A percentile compares a stretch with the other conserved stretches of the same genome.
These are phyloP conservation scores for Wickerhamomyces chambardii DNA, from an alignment of 805 yeast species.

Conservation along the genomic window DNA sequence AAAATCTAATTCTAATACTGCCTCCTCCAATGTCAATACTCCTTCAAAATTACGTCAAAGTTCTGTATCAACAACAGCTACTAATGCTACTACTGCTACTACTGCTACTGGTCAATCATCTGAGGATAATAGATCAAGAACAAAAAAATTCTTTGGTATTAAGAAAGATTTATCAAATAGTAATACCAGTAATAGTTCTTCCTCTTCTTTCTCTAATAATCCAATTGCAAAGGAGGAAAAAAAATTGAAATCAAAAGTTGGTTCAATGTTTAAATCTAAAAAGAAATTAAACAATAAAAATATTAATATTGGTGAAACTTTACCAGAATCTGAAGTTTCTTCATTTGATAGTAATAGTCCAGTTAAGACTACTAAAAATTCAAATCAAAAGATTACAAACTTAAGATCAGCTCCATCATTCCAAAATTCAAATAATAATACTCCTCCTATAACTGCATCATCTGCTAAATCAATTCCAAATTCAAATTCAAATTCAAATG, in stretches of 20 bases:
- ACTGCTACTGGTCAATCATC: not conserved
- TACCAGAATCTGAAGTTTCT: conserved; percentile 18
- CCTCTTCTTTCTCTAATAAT: no score
- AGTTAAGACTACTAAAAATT: not conserved
- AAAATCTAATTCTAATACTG: not conserved
- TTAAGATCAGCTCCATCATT: conserved; percentile 15
- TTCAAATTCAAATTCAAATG: not conserved
- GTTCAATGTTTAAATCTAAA: conserved; percentile 65
- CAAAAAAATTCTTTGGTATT: not conserved
- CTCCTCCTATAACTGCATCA: not conserved
- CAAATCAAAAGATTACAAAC: conserved; percentile 5
- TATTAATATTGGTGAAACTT: conserved; percentile 5
- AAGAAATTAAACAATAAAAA: conserved; percentile 27
- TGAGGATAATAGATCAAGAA: not conserved
- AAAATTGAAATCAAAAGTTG: conserved; percentile 59
- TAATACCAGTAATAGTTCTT: not conserved
- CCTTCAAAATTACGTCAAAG: conserved; percentile 5
- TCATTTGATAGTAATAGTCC: conserved; percentile 10
- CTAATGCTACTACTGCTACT: conserved; percentile 4
- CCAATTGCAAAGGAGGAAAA: conserved; percentile 19
- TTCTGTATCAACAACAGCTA: conserved; percentile 13
- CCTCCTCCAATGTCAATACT: not conserved
- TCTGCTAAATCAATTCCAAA: not conserved
- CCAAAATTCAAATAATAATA: conserved; percentile 2
- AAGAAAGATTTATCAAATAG: not conserved